A percentile compares a stretch with the other conserved stretches of the same genome.
Conservation (phyloP, 345 rosid genomes). For the Heritiera littoralis region DNA sequence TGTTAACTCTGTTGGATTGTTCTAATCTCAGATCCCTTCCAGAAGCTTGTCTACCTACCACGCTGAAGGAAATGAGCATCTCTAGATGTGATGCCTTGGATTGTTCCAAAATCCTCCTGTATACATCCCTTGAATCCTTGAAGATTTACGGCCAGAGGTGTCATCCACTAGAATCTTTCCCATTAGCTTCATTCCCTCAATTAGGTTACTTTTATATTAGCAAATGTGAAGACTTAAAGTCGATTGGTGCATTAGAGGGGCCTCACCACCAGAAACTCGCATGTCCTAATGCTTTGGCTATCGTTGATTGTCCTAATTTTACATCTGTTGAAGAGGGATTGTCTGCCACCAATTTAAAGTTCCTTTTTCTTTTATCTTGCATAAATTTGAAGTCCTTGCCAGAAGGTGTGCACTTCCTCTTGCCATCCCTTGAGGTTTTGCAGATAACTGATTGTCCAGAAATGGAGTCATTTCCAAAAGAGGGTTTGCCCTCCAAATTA, state of each 20-base stretch:
- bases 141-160: background rate
- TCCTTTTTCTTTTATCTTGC: background rate
- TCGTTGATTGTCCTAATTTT: background rate
- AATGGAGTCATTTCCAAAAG: conserved; percentile 7
- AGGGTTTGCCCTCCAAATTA: conserved; percentile 10
- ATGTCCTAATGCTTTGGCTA: background rate
- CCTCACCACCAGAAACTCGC: background rate
- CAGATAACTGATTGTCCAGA: background rate
- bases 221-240: background rate
- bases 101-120: background rate
- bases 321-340: background rate
- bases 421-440: background rate
- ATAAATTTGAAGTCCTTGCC: background rate
- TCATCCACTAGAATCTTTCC: background rate
- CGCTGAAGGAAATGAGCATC: background rate
- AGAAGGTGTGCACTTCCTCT: background rate
- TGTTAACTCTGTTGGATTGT: background rate
- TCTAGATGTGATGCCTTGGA: fast-evolving
- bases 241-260: background rate
- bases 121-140: background rate
- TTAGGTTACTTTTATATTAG: background rate
- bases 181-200: background rate
- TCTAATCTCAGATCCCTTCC: background rate
- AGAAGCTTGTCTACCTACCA: background rate
- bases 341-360: background rate